A percentile compares a stretch with the other conserved stretches of the same genome.
These are phyloP conservation scores for Pseudogymnoascus sp. DNA, from an alignment of 2,329 filamentous ascomycete species.

Conservation along the genomic window DNA sequence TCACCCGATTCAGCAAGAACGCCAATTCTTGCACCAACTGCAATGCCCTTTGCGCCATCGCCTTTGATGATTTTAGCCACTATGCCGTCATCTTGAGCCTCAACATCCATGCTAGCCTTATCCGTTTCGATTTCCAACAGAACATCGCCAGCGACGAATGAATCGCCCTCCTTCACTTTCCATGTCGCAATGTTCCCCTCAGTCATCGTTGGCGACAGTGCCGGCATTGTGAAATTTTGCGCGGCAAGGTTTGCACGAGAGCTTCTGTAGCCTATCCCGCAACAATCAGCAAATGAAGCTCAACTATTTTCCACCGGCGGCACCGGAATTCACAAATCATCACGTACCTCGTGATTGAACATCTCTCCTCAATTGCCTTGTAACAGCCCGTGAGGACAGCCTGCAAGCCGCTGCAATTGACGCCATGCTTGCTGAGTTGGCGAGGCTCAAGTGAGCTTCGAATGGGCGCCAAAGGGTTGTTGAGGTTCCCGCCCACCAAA, in stretches of 20 bases:
- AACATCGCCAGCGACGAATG: constrained; percentile 74
- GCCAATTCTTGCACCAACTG: constrained; percentile 73
- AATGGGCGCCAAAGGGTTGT: constrained; percentile 13
- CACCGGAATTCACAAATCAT: constrained; percentile 8
- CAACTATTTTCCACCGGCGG: not conserved
- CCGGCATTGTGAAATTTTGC: constrained; percentile 85
- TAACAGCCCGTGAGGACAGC: constrained; percentile 50
- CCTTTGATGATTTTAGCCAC: constrained; percentile 71
- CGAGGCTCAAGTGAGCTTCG: constrained; percentile 25
- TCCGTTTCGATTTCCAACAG: constrained; percentile 89
- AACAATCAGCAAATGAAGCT: constrained; percentile 14
- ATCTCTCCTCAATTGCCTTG: constrained; percentile 45
- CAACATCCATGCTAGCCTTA: constrained; percentile 91
- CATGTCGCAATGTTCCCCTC: constrained; percentile 81
- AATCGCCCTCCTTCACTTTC: constrained; percentile 81
- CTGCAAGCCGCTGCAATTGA: constrained; percentile 57
- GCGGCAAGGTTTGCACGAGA: constrained; percentile 58
- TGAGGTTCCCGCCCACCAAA: constrained; percentile 11
- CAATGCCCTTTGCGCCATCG: constrained; percentile 66
- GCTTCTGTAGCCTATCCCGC: constrained; percentile 50
- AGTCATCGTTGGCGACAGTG: constrained; percentile 86
- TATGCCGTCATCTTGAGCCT: constrained; percentile 82
- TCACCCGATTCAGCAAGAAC: constrained; percentile 76
- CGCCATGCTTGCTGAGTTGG: constrained; percentile 44
- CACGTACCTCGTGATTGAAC: constrained; percentile 49